These are phyloP conservation scores for Artemisia tridentata DNA, from an alignment of 129 eudicot species.

Conservation along the genomic window DNA sequence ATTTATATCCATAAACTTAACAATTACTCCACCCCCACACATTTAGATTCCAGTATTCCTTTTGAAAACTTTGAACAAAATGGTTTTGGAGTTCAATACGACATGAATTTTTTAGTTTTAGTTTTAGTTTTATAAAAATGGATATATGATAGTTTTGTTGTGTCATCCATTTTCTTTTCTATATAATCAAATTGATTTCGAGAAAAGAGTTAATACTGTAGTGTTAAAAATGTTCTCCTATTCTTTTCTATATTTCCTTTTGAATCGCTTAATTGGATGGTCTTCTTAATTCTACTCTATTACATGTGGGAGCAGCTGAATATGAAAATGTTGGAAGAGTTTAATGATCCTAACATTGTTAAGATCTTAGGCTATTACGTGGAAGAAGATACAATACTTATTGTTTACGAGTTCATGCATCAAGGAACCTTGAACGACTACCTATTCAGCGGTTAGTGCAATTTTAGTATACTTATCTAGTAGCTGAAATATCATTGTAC, in stretches of 20 bases:
- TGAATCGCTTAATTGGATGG: background rate
- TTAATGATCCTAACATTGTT: slow-evolving; percentile 22
- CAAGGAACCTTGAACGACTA: slow-evolving; percentile 21
- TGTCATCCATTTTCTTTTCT: too few species aligned
- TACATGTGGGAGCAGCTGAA: slow-evolving; percentile 21
- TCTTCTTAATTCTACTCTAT: background rate
- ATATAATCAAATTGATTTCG: too few species aligned
- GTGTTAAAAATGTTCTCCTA: too few species aligned
- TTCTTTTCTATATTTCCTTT: too few species aligned
- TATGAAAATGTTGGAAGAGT: slow-evolving; percentile 15
- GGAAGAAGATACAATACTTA: slow-evolving; percentile 9
- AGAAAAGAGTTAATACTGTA: too few species aligned
- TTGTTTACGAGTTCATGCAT: slow-evolving; percentile 33
- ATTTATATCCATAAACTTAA: too few species aligned
- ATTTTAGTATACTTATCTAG: background rate
- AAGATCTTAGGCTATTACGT: slow-evolving; percentile 32
- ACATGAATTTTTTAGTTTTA: background rate
- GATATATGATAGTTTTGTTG: too few species aligned
- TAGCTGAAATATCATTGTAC: background rate
- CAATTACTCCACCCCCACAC: background rate
- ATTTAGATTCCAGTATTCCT: background rate
- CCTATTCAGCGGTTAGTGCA: slow-evolving; percentile 22
- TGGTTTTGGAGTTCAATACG: background rate
- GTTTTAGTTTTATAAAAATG: background rate
- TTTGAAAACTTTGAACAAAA: background rate